These are phyloP conservation scores for Tremella fuciformis DNA, from an alignment of 768 basidiomycete species.

Conservation along the genomic window DNA sequence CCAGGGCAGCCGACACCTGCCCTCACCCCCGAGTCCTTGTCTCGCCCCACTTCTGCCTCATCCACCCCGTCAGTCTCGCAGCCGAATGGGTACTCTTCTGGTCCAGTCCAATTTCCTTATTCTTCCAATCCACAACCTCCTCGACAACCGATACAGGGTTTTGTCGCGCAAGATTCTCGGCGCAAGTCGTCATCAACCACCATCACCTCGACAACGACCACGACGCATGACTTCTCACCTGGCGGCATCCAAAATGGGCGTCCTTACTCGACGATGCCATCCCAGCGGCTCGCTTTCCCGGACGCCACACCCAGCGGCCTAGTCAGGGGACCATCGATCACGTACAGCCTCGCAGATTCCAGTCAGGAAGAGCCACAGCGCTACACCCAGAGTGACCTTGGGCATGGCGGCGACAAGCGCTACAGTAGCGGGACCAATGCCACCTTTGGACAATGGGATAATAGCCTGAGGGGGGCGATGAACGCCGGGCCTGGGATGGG, in stretches of 20 bases:
- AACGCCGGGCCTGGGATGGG: background rate
- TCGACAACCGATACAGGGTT: conserved; percentile 25
- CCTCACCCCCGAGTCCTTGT: background rate
- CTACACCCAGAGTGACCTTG: conserved; percentile 21
- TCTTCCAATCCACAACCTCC: background rate
- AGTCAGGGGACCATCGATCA: conserved; percentile 6
- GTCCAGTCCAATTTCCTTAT: background rate
- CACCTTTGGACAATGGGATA: conserved; percentile 37
- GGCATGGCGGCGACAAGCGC: conserved; percentile 16
- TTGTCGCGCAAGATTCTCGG: conserved; percentile 16
- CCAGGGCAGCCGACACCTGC: conserved; percentile 8
- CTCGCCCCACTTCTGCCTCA: conserved; percentile 10
- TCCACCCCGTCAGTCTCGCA: conserved; percentile 9
- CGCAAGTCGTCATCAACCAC: conserved; percentile 26
- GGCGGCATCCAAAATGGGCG: conserved; percentile 8
- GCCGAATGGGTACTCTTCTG: conserved; percentile 6
- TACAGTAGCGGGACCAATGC: conserved; percentile 21
- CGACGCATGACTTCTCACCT: conserved; percentile 25
- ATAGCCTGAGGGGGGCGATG: conserved; percentile 16
- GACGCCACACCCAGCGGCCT: conserved; percentile 20
- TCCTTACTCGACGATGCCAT: conserved; percentile 28
- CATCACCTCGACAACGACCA: conserved; percentile 24
- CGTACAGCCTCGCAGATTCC: background rate
- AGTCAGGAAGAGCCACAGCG: conserved; percentile 2
- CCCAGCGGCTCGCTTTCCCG: conserved; percentile 19